These are phyloP conservation scores for Hansfordia pulvinata DNA, from an alignment of 2,329 filamentous ascomycete genomes.

Conservation along the genomic window DNA sequence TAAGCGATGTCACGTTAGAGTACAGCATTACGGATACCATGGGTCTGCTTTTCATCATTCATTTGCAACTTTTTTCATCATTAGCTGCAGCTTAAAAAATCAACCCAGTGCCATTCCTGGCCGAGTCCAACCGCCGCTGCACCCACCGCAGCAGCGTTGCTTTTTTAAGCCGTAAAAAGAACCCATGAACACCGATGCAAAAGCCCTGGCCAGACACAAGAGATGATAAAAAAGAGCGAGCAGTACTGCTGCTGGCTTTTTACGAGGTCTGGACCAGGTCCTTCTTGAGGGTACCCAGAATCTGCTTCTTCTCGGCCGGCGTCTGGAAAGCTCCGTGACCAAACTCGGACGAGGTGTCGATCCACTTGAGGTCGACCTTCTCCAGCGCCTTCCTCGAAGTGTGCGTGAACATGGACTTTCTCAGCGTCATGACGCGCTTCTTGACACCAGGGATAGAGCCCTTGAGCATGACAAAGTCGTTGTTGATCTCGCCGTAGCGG, in stretches of 20 bases:
- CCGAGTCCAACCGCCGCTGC: too few species aligned
- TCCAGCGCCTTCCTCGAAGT: constrained; percentile 90
- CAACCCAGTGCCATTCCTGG: constrained; percentile 16
- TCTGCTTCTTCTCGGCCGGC: constrained; percentile 91
- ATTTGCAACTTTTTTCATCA: constrained; percentile 9
- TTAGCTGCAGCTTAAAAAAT: constrained; percentile 19
- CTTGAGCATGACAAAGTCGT: constrained; percentile 98
- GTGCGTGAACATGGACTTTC: constrained; percentile 97
- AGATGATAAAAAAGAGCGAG: too few species aligned
- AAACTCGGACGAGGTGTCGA: constrained; percentile 99
- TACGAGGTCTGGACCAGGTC: constrained; percentile 47
- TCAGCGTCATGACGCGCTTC: constrained; percentile 98
- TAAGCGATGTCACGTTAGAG: background rate
- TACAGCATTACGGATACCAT: constrained; percentile 7
- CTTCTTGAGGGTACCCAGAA: constrained; percentile 99
- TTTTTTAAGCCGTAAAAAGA: constrained; percentile 23
- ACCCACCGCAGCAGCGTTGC: constrained; percentile 3
- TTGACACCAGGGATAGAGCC: constrained; percentile 94
- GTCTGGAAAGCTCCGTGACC: constrained; percentile 99
- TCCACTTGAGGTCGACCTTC: constrained; percentile 99
- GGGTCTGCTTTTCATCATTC: constrained; percentile 12
- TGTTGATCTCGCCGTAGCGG: constrained; percentile 98
- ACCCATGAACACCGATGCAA: constrained; percentile 43
- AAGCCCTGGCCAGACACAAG: constrained; percentile 28
- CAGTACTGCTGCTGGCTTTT: constrained; percentile 13